Evolutionary conservation across 768 basidiomycete genomes (phyloP), one percentile per base, ranked within the genome.

Genomic region (Trametes cubensis): DNA sequence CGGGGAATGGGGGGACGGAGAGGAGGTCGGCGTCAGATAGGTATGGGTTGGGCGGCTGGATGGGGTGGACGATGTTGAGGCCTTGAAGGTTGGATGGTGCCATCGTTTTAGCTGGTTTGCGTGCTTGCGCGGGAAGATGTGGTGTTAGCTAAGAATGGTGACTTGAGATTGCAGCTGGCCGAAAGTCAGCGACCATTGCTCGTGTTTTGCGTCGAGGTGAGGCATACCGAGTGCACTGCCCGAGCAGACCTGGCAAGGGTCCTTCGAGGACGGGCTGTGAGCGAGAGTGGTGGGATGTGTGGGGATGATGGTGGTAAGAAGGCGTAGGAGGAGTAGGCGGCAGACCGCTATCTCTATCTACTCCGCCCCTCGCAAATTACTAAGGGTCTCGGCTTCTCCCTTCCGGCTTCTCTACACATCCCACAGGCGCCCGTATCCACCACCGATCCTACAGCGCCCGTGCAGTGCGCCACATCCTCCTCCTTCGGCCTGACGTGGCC

Each of bases 1-100:
- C 92, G 13, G 88, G 87, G 70, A 85, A 90, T 0, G 86, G 78
- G 25, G 84, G 83, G 0, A 84, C 78, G 0, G 83, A 75, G 62
- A 91, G 81, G 25, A 90, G 79, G 62, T 90, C 86, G 71, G 85
- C 83, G 63, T 79, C 74, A 8, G 70, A 66, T 44, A 71, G 56
- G 18, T 73, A 74, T 0, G 72, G 62, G 66, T 81, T 79, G 6
- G 77, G 67, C 17, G 79, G 67, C 18, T 74, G 71, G n/a, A 75
- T 68, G 44, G 87, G 81, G 47, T 87, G 85, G 55, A 94, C 81
- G 74, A 92, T 78, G 75, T 94, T 92, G 72, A 94, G 87, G 30
- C 92, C 92, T 58, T 92, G 86, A 13, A 94, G 77, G 59, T 80
- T 84, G 13, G 85, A 74, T 25, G 89, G 82, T 44, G 83, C 76